Evolutionary conservation across 2,329 filamentous ascomycete species (phyloP), one percentile per base, ranked within the genome.

Genomic region (Ilyonectria robusta): DNA sequence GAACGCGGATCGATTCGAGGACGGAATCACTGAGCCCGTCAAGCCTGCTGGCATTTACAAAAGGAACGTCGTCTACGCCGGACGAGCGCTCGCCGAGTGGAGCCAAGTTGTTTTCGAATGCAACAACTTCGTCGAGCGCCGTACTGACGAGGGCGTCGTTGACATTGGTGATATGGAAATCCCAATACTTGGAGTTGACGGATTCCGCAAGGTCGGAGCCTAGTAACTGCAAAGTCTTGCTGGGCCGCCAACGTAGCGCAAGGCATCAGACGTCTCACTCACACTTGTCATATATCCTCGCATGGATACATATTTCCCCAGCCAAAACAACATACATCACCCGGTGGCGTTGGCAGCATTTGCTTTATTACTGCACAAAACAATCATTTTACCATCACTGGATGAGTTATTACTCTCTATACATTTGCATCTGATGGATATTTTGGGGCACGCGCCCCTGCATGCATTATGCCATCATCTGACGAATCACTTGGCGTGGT

Each of bases 31-130:
- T n/a, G 78, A 80, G 37, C 83, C 87, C 1, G 70, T 81, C 37
- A 81, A 85, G 70, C 88, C 88, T 0, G 76, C 73, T 1, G 86
- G 86, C 6, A 70, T 82, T 2, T 85, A 81, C 60, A 78, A 79
- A 15, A 80, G 81, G 51, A 85, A 84, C 29, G 82, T 85, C 9
- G 88, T 88, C 55, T 92, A 95, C 78, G 84, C 88, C 3, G 93
- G 93, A 2, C 86, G 92, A 21, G 91, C 93, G 0, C 84, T 96
- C 50, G 93, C 93, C 0, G 93, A 96, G 79, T 96, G 93, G 93
- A 85, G 86, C 21, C 83, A 93, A 19, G 88, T 95, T 21, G 89
- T 94, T 17, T 88, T 88, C 62, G 93, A 96, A 78, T 94, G 91
- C 82, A 94, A 95, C 80, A 93, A 90, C 75, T 96, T 95, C 79